Percentiles rank a stretch among this genome's conserved stretches.
Conservation (phyloP, 306 rosid species). For the Castanospermum australe region DNA sequence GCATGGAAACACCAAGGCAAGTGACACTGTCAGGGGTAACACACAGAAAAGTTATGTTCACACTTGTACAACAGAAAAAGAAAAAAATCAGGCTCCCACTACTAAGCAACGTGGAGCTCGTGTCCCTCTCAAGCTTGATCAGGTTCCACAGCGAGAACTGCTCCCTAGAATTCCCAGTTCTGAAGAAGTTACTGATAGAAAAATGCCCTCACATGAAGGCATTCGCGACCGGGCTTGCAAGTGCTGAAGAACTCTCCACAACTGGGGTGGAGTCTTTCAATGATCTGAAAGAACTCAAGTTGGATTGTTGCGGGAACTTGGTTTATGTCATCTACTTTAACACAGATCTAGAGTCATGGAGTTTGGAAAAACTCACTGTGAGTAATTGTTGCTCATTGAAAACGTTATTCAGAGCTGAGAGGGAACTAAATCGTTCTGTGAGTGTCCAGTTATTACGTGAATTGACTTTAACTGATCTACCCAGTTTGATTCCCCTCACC, state of each 20-base stretch:
- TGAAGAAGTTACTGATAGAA: not conserved
- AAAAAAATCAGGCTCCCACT: not conserved
- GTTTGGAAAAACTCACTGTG: conserved; percentile 7
- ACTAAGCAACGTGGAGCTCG: not conserved
- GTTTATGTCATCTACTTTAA: not conserved
- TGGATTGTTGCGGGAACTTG: not conserved
- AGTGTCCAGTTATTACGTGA: not conserved
- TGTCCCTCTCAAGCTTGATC: not conserved
- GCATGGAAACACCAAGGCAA: not conserved
- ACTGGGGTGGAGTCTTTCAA: not conserved
- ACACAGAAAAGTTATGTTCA: too few species aligned
- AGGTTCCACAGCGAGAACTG: not conserved
- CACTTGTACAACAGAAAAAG: too few species aligned
- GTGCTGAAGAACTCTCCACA: not conserved
- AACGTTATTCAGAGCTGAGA: not conserved
- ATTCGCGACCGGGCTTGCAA: not conserved
- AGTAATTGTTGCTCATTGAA: not conserved
- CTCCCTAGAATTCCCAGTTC: not conserved
- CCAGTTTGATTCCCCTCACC: not conserved
- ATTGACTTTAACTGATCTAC: not conserved
- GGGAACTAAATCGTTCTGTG: not conserved
- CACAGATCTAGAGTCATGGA: not conserved
- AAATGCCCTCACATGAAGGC: not conserved
- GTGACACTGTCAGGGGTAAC: not conserved
- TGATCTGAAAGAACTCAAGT: conserved; percentile 1